phyloP scores from a whole-genome alignment of 352 stramenopile species.

The Globisporangium echinulatum region DNA sequence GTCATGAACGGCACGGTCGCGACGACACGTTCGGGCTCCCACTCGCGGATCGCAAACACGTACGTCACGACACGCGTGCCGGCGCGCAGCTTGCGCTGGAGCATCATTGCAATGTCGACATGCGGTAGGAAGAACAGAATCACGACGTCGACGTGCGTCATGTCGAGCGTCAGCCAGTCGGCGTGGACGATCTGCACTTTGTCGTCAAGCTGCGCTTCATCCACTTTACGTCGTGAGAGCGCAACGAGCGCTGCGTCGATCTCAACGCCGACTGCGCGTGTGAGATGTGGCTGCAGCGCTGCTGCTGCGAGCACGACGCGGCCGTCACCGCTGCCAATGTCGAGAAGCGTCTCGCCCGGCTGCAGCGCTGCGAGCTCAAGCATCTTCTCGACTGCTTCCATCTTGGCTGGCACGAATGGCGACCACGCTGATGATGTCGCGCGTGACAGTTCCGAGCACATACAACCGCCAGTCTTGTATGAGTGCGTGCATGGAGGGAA shows the following conservation, averaged over 20 bases:
- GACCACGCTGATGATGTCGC: slow-evolving; percentile 39
- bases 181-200: slow-evolving; percentile 31
- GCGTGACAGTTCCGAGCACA: not conserved
- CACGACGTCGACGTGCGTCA: slow-evolving; percentile 38
- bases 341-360: slow-evolving; percentile 38
- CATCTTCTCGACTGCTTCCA: slow-evolving; percentile 49
- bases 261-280: slow-evolving; percentile 37
- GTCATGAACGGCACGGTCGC: too few species aligned
- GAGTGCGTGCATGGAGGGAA: not conserved
- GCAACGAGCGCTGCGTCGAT: slow-evolving; percentile 46
- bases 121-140: slow-evolving; percentile 68
- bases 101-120: slow-evolving; percentile 24
- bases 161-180: slow-evolving; percentile 50
- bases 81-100: slow-evolving; percentile 27
- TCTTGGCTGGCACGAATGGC: slow-evolving; percentile 56
- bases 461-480: not conserved
- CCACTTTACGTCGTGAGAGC: slow-evolving; percentile 26
- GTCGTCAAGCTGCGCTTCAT: slow-evolving; percentile 7
- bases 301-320: slow-evolving; percentile 45
- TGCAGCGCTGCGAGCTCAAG: slow-evolving; percentile 32
- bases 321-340: slow-evolving; percentile 62
- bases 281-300: slow-evolving; percentile 15
- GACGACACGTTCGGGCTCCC: too few species aligned
- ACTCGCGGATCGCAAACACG: slow-evolving; percentile 12
- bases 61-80: slow-evolving; percentile 58